Evolutionary conservation across 345 rosid genomes (phyloP), one percentile per base, ranked within the genome.

Genomic region (Camelina sativa): DNA sequence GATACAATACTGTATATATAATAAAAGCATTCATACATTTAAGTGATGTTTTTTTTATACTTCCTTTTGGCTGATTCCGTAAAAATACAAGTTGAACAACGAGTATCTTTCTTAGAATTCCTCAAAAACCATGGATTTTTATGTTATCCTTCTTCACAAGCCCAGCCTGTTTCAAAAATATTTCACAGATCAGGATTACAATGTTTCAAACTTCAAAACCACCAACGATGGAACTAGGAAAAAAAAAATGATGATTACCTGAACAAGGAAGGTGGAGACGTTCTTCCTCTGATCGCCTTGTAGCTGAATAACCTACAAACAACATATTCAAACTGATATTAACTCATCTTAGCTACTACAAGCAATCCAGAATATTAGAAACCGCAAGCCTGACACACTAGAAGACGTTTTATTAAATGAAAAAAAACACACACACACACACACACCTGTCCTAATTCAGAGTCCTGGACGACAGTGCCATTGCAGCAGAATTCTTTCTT

Each of bases 41-140:
- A 57, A 58, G 67, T 37, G 43, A 48, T 35, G 34, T 46, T 65
- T 28, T 25, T 25, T 28, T 65, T 56, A 56, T 65, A 56, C 37
- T 64, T 62, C 67, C 75, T 71, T 48, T 22, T 17, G 32, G n/a
- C 72, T 25, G 78, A 56, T 65, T 57, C 59, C 37, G 12, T 53
- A 47, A 65, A 8, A 74, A 28, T 47, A 56, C 72, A 74, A 47
- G 35, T 28, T 50, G 64, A 64, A 9, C 16, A 53, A 72, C 55
- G 9, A 28, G 13, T 20, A 28, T 65, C 48, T 65, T 25, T 2
- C 41, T 28, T 52, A 53, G 56, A 64, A 23, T 48, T 34, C 38
- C 64, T 86, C 67, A 88, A 74, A 91, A 91, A 67, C 97, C 94
- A 82, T 91, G 97, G 55, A 91, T 88, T 79, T 91, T 91, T 79